Percentiles rank a stretch among this genome's conserved stretches.
phyloP scores from a whole-genome alignment of 2,329 filamentous ascomycete species.

The Torrubiella hemipterigena region DNA sequence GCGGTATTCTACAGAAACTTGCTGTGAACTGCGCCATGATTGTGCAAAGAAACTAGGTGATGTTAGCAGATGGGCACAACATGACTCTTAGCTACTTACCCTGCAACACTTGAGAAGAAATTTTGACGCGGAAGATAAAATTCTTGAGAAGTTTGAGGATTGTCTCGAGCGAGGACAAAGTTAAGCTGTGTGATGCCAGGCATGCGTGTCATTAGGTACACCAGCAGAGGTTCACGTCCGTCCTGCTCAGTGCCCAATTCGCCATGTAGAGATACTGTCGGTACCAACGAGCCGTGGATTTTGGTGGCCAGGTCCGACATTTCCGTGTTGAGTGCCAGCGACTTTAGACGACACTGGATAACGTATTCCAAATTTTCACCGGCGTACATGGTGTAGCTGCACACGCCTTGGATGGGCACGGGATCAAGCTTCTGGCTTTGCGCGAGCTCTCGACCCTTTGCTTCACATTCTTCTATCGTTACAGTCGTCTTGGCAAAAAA shows the following conservation, averaged over 20 bases:
- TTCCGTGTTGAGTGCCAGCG: slow-evolving; percentile 18
- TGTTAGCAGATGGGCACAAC: slow-evolving; percentile 2
- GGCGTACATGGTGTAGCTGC: slow-evolving; percentile 27
- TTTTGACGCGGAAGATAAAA: slow-evolving; percentile 20
- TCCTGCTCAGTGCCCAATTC: slow-evolving; percentile 13
- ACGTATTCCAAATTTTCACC: slow-evolving; percentile 19
- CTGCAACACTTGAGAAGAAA: slow-evolving; percentile 20
- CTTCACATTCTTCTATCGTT: slow-evolving; percentile 9
- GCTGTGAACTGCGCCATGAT: slow-evolving; percentile 22
- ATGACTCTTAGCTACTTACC: slow-evolving; percentile 9
- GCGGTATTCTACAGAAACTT: slow-evolving; percentile 14
- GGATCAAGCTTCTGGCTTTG: slow-evolving; percentile 15
- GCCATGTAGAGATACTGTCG: slow-evolving; percentile 15
- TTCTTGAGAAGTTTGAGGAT: slow-evolving; percentile 20
- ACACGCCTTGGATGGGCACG: slow-evolving; percentile 22
- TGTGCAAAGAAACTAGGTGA: slow-evolving; percentile 24
- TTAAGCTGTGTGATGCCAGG: slow-evolving; percentile 21
- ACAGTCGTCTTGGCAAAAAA: slow-evolving; percentile 16
- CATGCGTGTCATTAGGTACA: slow-evolving; percentile 24
- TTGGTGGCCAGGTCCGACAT: slow-evolving; percentile 14
- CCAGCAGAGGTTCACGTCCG: slow-evolving; percentile 18
- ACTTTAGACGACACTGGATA: slow-evolving; percentile 24
- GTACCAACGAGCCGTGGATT: slow-evolving; percentile 19
- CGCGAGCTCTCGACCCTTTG: slow-evolving; percentile 14
- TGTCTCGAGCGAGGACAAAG: slow-evolving; percentile 20